Percentiles rank a stretch among this genome's conserved stretches.
These are phyloP conservation scores for Jackrogersella multiformis DNA, from an alignment of 495 filamentous ascomycete species.

Conservation along the genomic window DNA sequence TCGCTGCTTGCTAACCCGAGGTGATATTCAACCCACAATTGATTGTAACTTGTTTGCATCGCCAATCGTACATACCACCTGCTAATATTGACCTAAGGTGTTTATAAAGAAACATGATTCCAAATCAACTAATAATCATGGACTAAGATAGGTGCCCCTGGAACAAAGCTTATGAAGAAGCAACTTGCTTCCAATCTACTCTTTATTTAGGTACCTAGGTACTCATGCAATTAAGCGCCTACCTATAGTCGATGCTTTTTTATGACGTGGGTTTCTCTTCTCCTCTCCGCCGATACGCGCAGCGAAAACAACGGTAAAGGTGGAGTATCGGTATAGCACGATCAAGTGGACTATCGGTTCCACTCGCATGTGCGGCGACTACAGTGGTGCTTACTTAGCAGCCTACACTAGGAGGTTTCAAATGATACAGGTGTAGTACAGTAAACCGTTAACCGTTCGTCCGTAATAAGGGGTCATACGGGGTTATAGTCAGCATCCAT, in stretches of 20 bases:
- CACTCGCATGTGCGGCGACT: not conserved
- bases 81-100: not conserved
- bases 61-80: not conserved
- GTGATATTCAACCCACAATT: slow-evolving; percentile 4
- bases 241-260: not conserved
- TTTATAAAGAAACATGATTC: slow-evolving; percentile 2
- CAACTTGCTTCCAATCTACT: not conserved
- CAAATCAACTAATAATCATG: slow-evolving; percentile 5
- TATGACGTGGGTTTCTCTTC: slow-evolving; percentile 9
- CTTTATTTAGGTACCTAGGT: not conserved
- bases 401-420: too few species aligned
- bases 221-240: slow-evolving; percentile 8
- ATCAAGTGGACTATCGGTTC: not conserved
- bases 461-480: slow-evolving; percentile 13
- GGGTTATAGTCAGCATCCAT: slow-evolving; percentile 5
- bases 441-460: slow-evolving; percentile 25
- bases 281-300: slow-evolving; percentile 5
- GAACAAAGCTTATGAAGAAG: too few species aligned
- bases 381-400: too few species aligned
- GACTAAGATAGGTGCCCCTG: not conserved
- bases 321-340: slow-evolving; percentile 1
- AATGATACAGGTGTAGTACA: slow-evolving; percentile 2
- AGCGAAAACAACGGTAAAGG: not conserved
- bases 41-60: slow-evolving; percentile 5
- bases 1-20: slow-evolving; percentile 33